phyloP scores from a whole-genome alignment of 169 alveolate species.

The Cryptosporidium xiaoi region DNA sequence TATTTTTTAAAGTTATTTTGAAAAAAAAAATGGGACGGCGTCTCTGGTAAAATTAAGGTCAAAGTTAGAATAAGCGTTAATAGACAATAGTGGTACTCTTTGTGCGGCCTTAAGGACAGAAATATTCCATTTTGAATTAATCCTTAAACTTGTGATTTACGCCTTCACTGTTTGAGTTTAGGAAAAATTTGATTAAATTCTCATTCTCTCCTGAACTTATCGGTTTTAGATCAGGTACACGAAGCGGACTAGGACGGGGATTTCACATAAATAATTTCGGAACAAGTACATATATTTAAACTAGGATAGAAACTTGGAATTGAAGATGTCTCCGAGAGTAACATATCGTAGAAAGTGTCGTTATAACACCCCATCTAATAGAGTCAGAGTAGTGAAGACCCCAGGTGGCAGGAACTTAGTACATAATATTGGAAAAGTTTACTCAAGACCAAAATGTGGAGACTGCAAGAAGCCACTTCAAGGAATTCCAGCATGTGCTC shows the following conservation, averaged over 20 bases:
- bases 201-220: not conserved
- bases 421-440: constrained; percentile 81
- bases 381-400: constrained; percentile 87
- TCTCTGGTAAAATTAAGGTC: constrained; percentile 39
- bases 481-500: constrained; percentile 84
- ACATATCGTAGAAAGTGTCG: constrained; percentile 87
- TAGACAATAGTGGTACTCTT: too few relatives aligned
- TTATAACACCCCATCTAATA: constrained; percentile 89
- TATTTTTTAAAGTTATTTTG: too few relatives aligned
- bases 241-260: not conserved
- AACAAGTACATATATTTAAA: not conserved
- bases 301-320: constrained; percentile 2
- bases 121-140: too few relatives aligned
- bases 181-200: too few relatives aligned
- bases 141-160: too few relatives aligned
- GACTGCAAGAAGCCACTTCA: constrained; percentile 82
- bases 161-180: not conserved
- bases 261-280: not conserved
- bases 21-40: constrained; percentile 72
- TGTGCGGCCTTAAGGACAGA: too few relatives aligned
- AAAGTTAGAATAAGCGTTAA: too few relatives aligned
- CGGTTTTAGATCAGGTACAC: not conserved
- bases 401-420: constrained; percentile 87
- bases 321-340: constrained; percentile 87
- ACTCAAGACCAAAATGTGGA: constrained; percentile 84